Percentiles rank a stretch among this genome's conserved stretches.
Conservation (phyloP, 768 basidiomycete genomes). For the Mycena pura region DNA sequence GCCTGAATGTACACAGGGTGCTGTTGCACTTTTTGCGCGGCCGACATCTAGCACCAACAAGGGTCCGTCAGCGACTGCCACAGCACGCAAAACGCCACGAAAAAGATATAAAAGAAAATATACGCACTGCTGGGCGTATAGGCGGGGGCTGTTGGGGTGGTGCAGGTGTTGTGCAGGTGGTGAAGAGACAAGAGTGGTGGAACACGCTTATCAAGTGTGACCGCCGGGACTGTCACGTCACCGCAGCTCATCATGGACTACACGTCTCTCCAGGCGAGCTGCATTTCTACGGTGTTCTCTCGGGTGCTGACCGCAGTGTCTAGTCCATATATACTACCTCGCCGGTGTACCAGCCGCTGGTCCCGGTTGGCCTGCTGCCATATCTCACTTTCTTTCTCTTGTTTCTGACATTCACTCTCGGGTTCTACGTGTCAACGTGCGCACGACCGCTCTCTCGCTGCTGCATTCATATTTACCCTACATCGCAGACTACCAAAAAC, state of each 20-base stretch:
- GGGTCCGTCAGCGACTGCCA: conserved; percentile 17
- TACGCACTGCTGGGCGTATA: conserved; percentile 7
- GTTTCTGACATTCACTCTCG: conserved; percentile 76
- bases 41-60: conserved; percentile 64
- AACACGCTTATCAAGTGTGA: conserved; percentile 43
- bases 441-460: conserved; percentile 35
- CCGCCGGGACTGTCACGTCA: conserved; percentile 64
- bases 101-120: not conserved
- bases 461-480: conserved; percentile 9
- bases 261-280: conserved; percentile 56
- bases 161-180: conserved; percentile 32
- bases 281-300: not conserved
- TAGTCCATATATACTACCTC: conserved; percentile 69
- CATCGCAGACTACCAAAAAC: conserved; percentile 77
- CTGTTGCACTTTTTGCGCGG: conserved; percentile 82
- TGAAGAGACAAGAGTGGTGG: conserved; percentile 32
- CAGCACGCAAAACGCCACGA: not conserved
- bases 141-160: conserved; percentile 18
- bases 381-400: conserved; percentile 79
- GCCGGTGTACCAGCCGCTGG: conserved; percentile 73
- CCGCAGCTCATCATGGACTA: conserved; percentile 60
- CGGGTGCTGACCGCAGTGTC: conserved; percentile 6
- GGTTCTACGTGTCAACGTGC: conserved; percentile 91
- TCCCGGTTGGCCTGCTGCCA: conserved; percentile 74
- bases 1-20: conserved; percentile 89